Evolutionary conservation across 2,329 filamentous ascomycete species (phyloP).

Genomic region (Podosphaera aphanis): DNA sequence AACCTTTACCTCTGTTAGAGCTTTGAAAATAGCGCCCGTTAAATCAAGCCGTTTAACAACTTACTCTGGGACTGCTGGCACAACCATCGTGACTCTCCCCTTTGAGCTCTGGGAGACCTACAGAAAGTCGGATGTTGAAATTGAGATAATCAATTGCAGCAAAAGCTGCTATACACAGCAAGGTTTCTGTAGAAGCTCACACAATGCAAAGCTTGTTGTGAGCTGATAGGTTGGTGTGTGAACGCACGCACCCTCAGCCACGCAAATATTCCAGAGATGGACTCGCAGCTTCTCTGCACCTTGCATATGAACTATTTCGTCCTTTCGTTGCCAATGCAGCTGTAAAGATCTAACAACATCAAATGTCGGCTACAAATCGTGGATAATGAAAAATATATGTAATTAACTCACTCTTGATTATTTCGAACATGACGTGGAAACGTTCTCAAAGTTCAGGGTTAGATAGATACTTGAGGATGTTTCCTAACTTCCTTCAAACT

Average conservation of each 20-base stretch:
- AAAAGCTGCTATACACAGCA: not conserved
- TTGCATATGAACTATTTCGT: too few relatives aligned
- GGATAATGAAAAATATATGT: too few relatives aligned
- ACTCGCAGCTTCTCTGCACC: too few relatives aligned
- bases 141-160: not conserved
- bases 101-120: not conserved
- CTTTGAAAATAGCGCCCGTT: slow-evolving; percentile 5
- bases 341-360: too few relatives aligned
- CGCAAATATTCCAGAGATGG: too few relatives aligned
- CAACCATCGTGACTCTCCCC: slow-evolving; percentile 12
- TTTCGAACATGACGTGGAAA: too few relatives aligned
- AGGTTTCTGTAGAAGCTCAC: not conserved
- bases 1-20: slow-evolving; percentile 31
- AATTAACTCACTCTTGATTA: too few relatives aligned
- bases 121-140: not conserved
- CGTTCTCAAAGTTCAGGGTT: too few relatives aligned
- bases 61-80: slow-evolving; percentile 55
- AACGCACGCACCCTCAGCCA: not conserved
- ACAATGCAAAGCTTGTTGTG: not conserved
- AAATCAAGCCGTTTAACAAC: slow-evolving; percentile 15
- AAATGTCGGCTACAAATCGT: too few relatives aligned
- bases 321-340: too few relatives aligned
- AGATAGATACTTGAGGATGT: too few relatives aligned
- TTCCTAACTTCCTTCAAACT: too few relatives aligned
- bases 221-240: not conserved